These are phyloP conservation scores for Pichia phayaonensis DNA, from an alignment of 805 yeast genomes.

Conservation along the genomic window DNA sequence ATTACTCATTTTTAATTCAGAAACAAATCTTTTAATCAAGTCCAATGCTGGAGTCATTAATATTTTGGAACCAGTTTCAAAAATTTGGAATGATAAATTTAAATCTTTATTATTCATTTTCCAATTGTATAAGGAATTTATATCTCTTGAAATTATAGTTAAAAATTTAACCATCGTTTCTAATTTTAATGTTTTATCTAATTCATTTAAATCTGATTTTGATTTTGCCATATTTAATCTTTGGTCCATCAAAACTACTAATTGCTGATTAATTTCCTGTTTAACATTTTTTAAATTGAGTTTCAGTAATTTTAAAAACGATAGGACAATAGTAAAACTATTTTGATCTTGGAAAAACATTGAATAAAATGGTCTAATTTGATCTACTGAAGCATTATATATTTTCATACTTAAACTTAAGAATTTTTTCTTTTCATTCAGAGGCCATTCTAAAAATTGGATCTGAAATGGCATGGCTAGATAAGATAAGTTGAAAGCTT, in stretches of 20 bases:
- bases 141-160: constrained; percentile 17
- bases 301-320: constrained; percentile 15
- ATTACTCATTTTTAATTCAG: constrained; percentile 1
- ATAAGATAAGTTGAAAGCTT: constrained; percentile 20
- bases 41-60: constrained; percentile 16
- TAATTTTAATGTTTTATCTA: constrained; percentile 7
- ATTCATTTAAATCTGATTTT: constrained; percentile 8
- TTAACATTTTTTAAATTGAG: constrained; percentile 11
- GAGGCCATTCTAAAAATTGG: constrained; percentile 24
- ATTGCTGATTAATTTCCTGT: constrained; percentile 9
- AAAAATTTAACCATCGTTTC: constrained; percentile 16
- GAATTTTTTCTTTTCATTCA: constrained; percentile 11
- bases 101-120: constrained; percentile 17
- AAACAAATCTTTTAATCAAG: constrained; percentile 16
- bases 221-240: constrained; percentile 11
- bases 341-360: constrained; percentile 17
- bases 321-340: constrained; percentile 17
- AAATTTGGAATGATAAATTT: constrained; percentile 15
- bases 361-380: constrained; percentile 8
- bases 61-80: constrained; percentile 14
- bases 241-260: constrained; percentile 8
- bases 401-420: constrained; percentile 11
- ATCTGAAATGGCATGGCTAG: constrained; percentile 20
- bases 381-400: constrained; percentile 9
- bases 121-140: constrained; percentile 22